phyloP scores from a whole-genome alignment of 2,329 filamentous ascomycete genomes.

The Trichothecium roseum region DNA sequence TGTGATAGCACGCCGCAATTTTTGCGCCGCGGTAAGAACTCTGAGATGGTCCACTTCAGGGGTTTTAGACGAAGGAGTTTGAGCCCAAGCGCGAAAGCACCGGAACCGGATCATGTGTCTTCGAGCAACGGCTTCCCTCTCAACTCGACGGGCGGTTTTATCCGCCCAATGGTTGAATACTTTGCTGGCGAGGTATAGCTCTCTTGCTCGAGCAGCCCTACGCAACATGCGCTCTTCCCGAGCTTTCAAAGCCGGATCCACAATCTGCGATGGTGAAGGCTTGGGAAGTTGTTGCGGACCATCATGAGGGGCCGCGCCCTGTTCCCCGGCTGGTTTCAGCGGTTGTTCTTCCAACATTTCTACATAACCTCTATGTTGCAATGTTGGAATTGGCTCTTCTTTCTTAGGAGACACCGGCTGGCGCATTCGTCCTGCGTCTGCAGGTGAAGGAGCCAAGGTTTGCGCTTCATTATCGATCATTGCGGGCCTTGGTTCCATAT shows the following conservation, averaged over 20 bases:
- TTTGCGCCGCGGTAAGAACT: conserved; percentile 17
- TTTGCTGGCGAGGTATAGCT: conserved; percentile 45
- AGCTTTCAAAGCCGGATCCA: background rate
- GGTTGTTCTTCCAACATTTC: no score
- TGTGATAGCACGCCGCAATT: conserved; percentile 19
- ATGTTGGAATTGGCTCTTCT: no score
- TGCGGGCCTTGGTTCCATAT: no score
- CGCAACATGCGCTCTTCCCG: conserved; percentile 18
- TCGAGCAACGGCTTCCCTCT: conserved; percentile 56
- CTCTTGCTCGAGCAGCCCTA: conserved; percentile 52
- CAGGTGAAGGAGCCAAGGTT: no score
- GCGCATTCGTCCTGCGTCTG: no score
- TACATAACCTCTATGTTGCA: no score
- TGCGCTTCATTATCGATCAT: no score
- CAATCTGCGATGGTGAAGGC: background rate
- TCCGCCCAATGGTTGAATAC: conserved; percentile 48
- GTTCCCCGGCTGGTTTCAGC: no score
- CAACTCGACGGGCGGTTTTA: conserved; percentile 51
- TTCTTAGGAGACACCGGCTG: no score
- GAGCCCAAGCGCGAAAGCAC: conserved; percentile 25
- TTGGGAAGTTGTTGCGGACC: no score
- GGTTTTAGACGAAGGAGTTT: conserved; percentile 17
- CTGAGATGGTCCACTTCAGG: conserved; percentile 19
- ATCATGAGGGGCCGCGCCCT: no score
- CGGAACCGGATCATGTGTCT: conserved; percentile 56